A percentile compares a stretch with the other conserved stretches of the same genome.
phyloP scores from a whole-genome alignment of 345 rosid genomes.

The Rhizophora apiculata region DNA sequence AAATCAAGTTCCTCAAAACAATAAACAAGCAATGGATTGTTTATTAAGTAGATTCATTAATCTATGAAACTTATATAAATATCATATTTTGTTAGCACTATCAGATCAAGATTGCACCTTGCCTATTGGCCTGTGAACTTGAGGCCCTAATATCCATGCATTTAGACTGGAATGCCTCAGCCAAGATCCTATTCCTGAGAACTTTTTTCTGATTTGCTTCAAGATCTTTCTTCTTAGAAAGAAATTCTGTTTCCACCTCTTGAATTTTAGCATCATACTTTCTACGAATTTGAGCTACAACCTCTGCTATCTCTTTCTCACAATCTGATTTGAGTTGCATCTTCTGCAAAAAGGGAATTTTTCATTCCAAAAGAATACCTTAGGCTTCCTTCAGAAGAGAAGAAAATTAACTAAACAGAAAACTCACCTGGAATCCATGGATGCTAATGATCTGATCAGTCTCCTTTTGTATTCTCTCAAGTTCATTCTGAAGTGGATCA shows the following conservation, averaged over 20 bases:
- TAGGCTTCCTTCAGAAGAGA: constrained; percentile 6
- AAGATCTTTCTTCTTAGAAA: constrained; percentile 34
- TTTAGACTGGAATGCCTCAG: constrained; percentile 54
- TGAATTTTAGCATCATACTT: constrained; percentile 41
- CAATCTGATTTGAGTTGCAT: constrained; percentile 39
- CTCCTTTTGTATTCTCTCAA: constrained; percentile 43
- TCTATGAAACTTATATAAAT: background rate
- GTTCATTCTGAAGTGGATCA: constrained; percentile 61
- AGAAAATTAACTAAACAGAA: constrained; percentile 14
- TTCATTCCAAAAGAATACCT: background rate
- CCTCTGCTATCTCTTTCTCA: constrained; percentile 53
- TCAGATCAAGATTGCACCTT: constrained; percentile 32
- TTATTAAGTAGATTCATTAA: background rate
- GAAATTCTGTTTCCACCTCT: constrained; percentile 40
- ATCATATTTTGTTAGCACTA: background rate
- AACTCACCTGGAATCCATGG: constrained; percentile 42
- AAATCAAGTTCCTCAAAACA: background rate
- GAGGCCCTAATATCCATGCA: constrained; percentile 37
- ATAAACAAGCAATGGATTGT: background rate
- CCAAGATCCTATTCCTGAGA: constrained; percentile 50
- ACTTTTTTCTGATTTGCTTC: constrained; percentile 37
- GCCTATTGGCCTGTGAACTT: constrained; percentile 20
- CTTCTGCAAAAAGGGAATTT: constrained; percentile 40
- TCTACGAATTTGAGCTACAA: constrained; percentile 39
- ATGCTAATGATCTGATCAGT: constrained; percentile 28